Evolutionary conservation across 352 stramenopile species (phyloP), one percentile per base, ranked within the genome.

Genomic region (Globisporangium barbulae): DNA sequence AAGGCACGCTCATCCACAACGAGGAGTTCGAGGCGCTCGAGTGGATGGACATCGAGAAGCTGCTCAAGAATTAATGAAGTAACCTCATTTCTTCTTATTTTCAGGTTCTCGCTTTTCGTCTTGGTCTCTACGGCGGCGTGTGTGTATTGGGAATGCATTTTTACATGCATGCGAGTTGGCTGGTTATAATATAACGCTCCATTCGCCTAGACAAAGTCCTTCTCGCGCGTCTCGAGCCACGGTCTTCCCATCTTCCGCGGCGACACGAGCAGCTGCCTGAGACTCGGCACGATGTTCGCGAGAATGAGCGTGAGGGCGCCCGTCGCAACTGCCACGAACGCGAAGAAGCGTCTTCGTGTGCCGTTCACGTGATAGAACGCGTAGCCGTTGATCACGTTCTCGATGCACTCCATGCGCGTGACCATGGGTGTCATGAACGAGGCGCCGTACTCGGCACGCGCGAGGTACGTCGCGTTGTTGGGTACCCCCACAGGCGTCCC

Each of bases 331-430:
- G 75, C 45, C 1, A 77, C 70, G 10, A 62, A 72, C 12, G 69
- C 52, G 2, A 64, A 69, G 42, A 74, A 73, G 3, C 67, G 67
- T 1, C 63, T 31, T 52, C 67, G 69, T 22, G 64, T 53, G 30
- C 61, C 68, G 53, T 87, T 88, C 66, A 35, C 63, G 28, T 58
- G 47, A 37, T 88, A 89, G 69, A 92, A 92, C 31, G 77, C 72
- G 66, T 90, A 92, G 15, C 83, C 83, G 37, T 92, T 92, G 44
- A 79, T 67, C 30, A 91, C 67, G 60, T 93, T 93, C 68, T 93
- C 84, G 56, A 93, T 81, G 55, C 84, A 93, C 68, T 93, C 84
- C 67, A 93, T 78, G 49, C 80, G 75, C 64, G 83, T 93, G 0
- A 73, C 81, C 19, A 93, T 62, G 5, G 84, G 84, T 47, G 75